Evolutionary conservation across 2,329 filamentous ascomycete species (phyloP), one percentile per base, ranked within the genome.

Genomic region (Clarireedia homoeocarpa): DNA sequence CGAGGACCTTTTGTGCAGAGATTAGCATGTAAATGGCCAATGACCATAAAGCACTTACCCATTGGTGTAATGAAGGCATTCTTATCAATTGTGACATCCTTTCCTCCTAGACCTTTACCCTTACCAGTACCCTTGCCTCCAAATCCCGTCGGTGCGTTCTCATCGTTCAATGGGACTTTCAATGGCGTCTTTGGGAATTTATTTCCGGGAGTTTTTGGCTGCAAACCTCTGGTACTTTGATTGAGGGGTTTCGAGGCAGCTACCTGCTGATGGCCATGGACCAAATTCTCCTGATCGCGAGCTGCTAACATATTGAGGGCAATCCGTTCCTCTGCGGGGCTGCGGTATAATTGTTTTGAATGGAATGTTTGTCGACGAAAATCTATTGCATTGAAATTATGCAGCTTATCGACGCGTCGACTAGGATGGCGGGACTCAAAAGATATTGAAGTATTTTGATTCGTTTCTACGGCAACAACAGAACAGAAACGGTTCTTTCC

Each of bases 271-370:
- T 87, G 87, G 62, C 79, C 81, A 69, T 89, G 84, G 66, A 89
- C 81, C 71, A 89, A 74, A 72, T 96, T 96, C 73, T 96, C 91
- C 74, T 96, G 90, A 72, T 96, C 88, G 65, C 84, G 82, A 30
- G 86, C 79, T 59, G 88, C 88, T 69, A 90, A 77, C 89, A 91
- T 95, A 58, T 60, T 75, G 57, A 55, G 61, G 30, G 20, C 58
- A 34, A 12, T 34, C 9, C 14, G 30, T 34, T 34, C 30, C 30
- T 14, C 30, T 12, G 30, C 30, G 2, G 30, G 12, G 10, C 30
- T 12, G 30, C 12, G 30, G 30, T 9, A 34, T 12, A 4, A 34
- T 34, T 34, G 12, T 34, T 9, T 12, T 34, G 30, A 9, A 34
- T 34, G 30, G 30, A 46, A 40, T 47, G 12, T 46, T 5, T 45